phyloP scores from a whole-genome alignment of 1,284 basidiomycete genomes.

The Trichosporon inkin region DNA sequence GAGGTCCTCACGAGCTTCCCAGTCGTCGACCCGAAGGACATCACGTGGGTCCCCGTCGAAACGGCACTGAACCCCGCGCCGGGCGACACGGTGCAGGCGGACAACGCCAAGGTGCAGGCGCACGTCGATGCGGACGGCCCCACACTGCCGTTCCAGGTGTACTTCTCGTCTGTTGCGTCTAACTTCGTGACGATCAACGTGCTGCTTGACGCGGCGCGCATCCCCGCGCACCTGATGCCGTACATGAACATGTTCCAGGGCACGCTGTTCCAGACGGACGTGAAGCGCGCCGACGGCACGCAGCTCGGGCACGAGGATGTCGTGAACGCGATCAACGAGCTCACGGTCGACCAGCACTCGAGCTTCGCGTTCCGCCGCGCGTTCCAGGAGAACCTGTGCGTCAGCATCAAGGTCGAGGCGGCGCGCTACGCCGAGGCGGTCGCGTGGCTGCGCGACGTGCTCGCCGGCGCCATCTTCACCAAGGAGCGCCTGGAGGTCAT shows the following conservation, averaged over 20 bases:
- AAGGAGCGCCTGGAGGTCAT: slow-evolving; percentile 80
- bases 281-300: slow-evolving; percentile 67
- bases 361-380: slow-evolving; percentile 64
- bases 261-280: slow-evolving; percentile 84
- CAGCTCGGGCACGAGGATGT: slow-evolving; percentile 81
- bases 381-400: slow-evolving; percentile 70
- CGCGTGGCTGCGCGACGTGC: slow-evolving; percentile 80
- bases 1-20: slow-evolving; percentile 78
- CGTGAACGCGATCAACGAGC: slow-evolving; percentile 74
- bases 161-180: slow-evolving; percentile 88
- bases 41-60: slow-evolving; percentile 92
- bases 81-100: slow-evolving; percentile 25
- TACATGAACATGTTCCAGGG: slow-evolving; percentile 78
- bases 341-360: slow-evolving; percentile 83
- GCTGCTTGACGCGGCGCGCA: slow-evolving; percentile 66
- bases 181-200: slow-evolving; percentile 84
- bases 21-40: slow-evolving; percentile 73
- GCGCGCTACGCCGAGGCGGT: slow-evolving; percentile 76
- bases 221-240: slow-evolving; percentile 72
- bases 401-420: slow-evolving; percentile 80
- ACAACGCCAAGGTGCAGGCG: slow-evolving; percentile 54
- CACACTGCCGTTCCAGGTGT: slow-evolving; percentile 77
- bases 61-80: slow-evolving; percentile 52
- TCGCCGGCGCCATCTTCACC: slow-evolving; percentile 78
- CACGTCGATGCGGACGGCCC: slow-evolving; percentile 69